phyloP scores from a whole-genome alignment of 441 rosid species.

The Omphalea diandra region DNA sequence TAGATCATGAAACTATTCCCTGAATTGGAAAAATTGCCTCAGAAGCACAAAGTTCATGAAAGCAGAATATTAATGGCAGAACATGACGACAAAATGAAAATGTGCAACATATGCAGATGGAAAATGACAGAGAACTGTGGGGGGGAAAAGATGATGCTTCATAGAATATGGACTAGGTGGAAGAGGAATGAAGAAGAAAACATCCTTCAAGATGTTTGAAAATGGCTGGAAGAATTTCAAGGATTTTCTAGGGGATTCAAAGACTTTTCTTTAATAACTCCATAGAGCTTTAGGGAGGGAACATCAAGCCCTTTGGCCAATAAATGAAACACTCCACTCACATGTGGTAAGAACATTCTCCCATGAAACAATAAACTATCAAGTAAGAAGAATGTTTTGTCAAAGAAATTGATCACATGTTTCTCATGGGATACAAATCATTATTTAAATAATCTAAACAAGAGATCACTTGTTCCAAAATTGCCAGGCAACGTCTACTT shows the following conservation, averaged over 20 bases:
- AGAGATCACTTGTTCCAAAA: neutral
- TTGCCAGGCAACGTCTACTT: neutral
- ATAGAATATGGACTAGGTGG: neutral
- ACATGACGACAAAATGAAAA: neutral
- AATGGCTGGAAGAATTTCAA: neutral
- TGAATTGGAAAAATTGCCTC: neutral
- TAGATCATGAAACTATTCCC: neutral
- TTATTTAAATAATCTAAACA: neutral
- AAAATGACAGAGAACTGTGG: neutral
- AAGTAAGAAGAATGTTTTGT: neutral
- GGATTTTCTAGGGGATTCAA: conserved; percentile 9
- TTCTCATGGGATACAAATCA: neutral
- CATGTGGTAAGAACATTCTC: neutral
- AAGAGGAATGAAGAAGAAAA: neutral
- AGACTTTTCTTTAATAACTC: neutral
- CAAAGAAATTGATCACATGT: neutral
- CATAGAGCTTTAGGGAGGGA: neutral
- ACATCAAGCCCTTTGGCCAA: neutral
- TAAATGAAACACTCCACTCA: neutral
- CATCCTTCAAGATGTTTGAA: neutral
- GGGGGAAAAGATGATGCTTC: neutral
- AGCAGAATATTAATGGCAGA: neutral
- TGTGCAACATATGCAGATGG: neutral
- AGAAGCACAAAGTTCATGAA: neutral
- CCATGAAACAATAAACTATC: neutral